Base-by-base conservation (phyloP, 768 basidiomycete species). In the Leccinum incarnatum region DNA sequence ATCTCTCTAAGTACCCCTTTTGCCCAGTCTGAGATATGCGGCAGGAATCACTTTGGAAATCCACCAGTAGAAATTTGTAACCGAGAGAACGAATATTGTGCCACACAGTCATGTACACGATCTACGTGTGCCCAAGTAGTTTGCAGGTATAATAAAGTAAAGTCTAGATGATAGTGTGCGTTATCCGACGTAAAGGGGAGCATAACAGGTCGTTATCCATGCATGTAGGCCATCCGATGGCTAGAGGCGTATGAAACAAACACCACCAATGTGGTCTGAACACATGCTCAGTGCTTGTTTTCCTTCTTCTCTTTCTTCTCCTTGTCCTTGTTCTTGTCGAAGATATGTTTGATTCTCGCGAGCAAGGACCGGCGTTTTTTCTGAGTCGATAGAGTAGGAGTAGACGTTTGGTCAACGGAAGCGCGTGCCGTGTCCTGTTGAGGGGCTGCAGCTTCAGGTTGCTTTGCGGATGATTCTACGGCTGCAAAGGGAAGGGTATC, bases 301-400 rank as follows among this genome's bases (percentile, higher is more conserved):
- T 67, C 61, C 30, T 27, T 48, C 62, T 75, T 73, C 57, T 75
- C 68, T 65, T 79, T 66, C 56, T 69, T 71, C 58, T 73, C 68
- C 51, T 81, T 80, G 21, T 73, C 68, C 51, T 81, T 80, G 21
- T 81, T 76, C 64, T 77, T 79, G 55, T 82, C 76, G 36, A 88
- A 87, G 6, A 85, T 65, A 42, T 77, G 67, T 66, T 82, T 86
- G 53, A 78, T 66, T 63, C 78, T 85, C 25, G 79, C 79, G 54
- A 88, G 77, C 30, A 87, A 67, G 15, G 85, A 85, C 6, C 72
- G 67, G 48, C 76, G 75, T 67, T 84, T 86, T 75, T 85, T 84
- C 15, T 68, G 70, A n/a, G 62, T 63, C 9, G 79, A 76, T 27
- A 72, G 62, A 7, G 69, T 67, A 27, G 57, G 12, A 14, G 71